These are phyloP conservation scores for Choanephora cucurbitarum DNA, from an alignment of 371 early-diverging fungal species.

Conservation along the genomic window DNA sequence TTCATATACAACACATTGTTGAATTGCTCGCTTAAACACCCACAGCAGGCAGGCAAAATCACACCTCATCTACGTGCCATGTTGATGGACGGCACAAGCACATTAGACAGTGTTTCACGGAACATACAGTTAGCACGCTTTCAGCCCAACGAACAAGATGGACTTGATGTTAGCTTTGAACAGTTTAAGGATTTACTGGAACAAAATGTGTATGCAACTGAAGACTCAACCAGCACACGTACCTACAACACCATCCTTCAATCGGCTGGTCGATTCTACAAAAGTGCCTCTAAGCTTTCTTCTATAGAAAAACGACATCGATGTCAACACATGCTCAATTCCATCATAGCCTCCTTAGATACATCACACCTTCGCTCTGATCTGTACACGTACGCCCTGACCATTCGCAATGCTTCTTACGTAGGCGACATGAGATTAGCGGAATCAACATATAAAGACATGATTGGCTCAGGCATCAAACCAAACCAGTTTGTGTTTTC, in stretches of 20 bases:
- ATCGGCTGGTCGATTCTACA: constrained; percentile 26
- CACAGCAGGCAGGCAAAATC: constrained; percentile 16
- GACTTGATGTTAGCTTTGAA: constrained; percentile 14
- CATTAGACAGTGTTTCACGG: constrained; percentile 20
- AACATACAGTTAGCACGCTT: constrained; percentile 15
- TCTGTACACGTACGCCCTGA: constrained; percentile 34
- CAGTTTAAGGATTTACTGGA: constrained; percentile 15
- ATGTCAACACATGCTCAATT: constrained; percentile 4
- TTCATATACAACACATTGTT: constrained; percentile 30
- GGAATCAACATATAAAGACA: constrained; percentile 29
- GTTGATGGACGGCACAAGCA: constrained; percentile 11
- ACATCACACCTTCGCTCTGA: constrained; percentile 26
- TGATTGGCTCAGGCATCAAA: constrained; percentile 32
- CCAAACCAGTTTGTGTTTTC: constrained; percentile 43
- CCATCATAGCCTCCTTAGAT: constrained; percentile 17
- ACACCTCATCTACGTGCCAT: constrained; percentile 16
- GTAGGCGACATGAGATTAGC: constrained; percentile 34
- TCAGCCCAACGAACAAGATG: not conserved
- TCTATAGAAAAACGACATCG: not conserved
- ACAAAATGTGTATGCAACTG: not conserved
- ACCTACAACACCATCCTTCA: constrained; percentile 41
- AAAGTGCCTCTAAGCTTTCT: not conserved
- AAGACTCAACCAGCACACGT: constrained; percentile 19
- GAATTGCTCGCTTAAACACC: constrained; percentile 21
- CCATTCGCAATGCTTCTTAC: constrained; percentile 38